Evolutionary conservation across 768 basidiomycete species (phyloP), one percentile per base, ranked within the genome.

Genomic region (Hypholoma fasciculare): DNA sequence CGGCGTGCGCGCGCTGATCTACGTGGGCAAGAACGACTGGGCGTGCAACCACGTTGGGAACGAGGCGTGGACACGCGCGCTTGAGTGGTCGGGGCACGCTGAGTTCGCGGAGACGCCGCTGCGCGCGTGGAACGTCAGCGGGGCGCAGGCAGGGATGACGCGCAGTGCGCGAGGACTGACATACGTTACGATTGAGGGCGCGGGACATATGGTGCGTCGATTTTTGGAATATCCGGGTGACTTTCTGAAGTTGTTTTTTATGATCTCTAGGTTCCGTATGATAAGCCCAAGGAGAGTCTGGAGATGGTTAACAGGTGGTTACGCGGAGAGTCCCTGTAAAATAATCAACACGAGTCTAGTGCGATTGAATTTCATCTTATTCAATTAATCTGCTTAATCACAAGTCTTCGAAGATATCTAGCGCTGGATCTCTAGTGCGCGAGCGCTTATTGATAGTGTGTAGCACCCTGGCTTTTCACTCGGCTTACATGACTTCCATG

Each of bases 31-130:
- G 44, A 84, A 87, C 58, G 88, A 89, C 61, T 89, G 84, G 84
- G 85, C 85, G 56, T 90, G 89, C 69, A 90, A 90, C 67, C 86
- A 84, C 81, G 72, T 89, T 14, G 87, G 86, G 3, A 92, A 92
- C 67, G 82, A 86, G 63, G 74, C 79, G 36, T 93, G 90, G 89
- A 82, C 85, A 8, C 71, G 84, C 56, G 72, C 72, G 36, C 75
- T 94, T 61, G 83, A 88, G 58, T 92, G 92, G 92, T 82, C 78
- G 39, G 89, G 89, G 3, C 72, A 80, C 55, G 64, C 64, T 59
- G 79, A 61, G 74, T 76, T 62, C 84, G 66, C 7, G 55, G 67
- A 2, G 59, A 61, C 60, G 73, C 71, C 75, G 13, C 67, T 85
- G 68, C 71, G 77, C 49, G 81, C 82, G 30, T 92, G 91, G 90